Evolutionary conservation across 352 stramenopile genomes (phyloP), one percentile per base, ranked within the genome.

Genomic region (Globisporangium radiosum): DNA sequence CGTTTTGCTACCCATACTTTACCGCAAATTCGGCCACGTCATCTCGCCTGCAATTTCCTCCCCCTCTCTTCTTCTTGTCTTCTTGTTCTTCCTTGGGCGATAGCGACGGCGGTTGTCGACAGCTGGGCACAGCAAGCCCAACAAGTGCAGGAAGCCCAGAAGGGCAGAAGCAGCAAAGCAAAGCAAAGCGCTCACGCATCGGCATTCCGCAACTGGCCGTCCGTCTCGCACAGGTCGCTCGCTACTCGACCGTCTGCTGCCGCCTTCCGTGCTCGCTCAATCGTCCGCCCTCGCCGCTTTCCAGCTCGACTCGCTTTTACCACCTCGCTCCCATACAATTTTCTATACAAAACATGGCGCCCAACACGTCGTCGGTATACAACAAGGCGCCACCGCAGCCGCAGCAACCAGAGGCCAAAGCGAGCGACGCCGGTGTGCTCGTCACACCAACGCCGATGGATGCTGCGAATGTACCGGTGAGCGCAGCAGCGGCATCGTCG

Each of bases 291-390:
- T 17, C 43, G 43, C 43, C 11, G 19, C 19, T 25, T 25, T 25
- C 19, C 19, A 25, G 19, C 19, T 25, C 19, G 19, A 25, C 19
- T 25, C 19, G 19, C 19, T 25, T 25, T 25, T 25, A 25, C 19
- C 19, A 25, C 19, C 43, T 17, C 43, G 13, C 43, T 48, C 43
- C 9, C 43, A 53, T 13, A 40, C 49, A 17, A 13, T 36, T 36
- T n/a, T 33, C 45, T 7, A 7, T 8, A 55, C 36, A 7, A 47
- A 47, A 25, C 42, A 85, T 86, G 77, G 75, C 78, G 44, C 69
- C 63, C 62, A 91, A 82, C 68, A 72, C 71, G 50, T 79, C 71
- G 19, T 78, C 78, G 15, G 58, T 89, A 45, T 87, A 83, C 62
- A 81, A 88, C 63, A 72, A 85, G 67, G 69, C 70, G 25, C 70